Conservation (phyloP, 2,329 filamentous ascomycete genomes). For the Claviceps cyperi region DNA sequence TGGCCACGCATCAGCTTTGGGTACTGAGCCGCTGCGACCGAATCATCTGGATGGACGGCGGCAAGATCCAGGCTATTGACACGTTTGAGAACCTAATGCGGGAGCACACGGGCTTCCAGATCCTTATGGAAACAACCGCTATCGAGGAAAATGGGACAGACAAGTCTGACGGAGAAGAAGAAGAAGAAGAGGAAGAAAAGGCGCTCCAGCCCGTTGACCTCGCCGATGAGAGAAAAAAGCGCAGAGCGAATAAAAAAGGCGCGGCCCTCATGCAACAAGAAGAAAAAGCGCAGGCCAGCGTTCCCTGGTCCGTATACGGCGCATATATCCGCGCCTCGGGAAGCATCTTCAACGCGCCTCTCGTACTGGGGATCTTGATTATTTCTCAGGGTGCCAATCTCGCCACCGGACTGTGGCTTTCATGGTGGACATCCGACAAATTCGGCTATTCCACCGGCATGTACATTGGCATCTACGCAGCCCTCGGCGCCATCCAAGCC, state of each 20-base stretch:
- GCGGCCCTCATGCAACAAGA: slow-evolving; percentile 56
- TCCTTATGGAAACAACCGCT: slow-evolving; percentile 74
- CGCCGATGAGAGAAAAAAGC: slow-evolving; percentile 23
- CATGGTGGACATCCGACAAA: slow-evolving; percentile 78
- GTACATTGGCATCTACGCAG: slow-evolving; percentile 62
- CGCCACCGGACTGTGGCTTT: slow-evolving; percentile 78
- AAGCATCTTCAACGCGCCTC: slow-evolving; percentile 50
- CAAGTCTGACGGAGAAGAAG: slow-evolving; percentile 26
- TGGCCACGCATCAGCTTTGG: slow-evolving; percentile 92
- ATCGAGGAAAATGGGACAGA: slow-evolving; percentile 44
- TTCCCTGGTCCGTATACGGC: slow-evolving; percentile 66
- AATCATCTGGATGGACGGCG: slow-evolving; percentile 85
- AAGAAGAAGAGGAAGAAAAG: slow-evolving; percentile 18
- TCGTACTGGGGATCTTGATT: slow-evolving; percentile 49
- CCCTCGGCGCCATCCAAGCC: slow-evolving; percentile 56
- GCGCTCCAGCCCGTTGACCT: slow-evolving; percentile 25
- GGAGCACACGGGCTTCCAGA: slow-evolving; percentile 61
- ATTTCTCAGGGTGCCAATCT: slow-evolving; percentile 76
- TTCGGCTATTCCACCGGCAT: slow-evolving; percentile 51
- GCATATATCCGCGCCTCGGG: slow-evolving; percentile 68
- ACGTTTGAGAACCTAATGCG: slow-evolving; percentile 82
- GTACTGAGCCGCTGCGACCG: slow-evolving; percentile 82
- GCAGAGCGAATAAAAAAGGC: slow-evolving; percentile 43
- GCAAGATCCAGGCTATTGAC: slow-evolving; percentile 69
- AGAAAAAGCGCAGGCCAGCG: slow-evolving; percentile 58